A percentile compares a stretch with the other conserved stretches of the same genome.
Evolutionary conservation across 371 early-diverging fungal genomes (phyloP).

Genomic region (Syncephalastrum racemosum): DNA sequence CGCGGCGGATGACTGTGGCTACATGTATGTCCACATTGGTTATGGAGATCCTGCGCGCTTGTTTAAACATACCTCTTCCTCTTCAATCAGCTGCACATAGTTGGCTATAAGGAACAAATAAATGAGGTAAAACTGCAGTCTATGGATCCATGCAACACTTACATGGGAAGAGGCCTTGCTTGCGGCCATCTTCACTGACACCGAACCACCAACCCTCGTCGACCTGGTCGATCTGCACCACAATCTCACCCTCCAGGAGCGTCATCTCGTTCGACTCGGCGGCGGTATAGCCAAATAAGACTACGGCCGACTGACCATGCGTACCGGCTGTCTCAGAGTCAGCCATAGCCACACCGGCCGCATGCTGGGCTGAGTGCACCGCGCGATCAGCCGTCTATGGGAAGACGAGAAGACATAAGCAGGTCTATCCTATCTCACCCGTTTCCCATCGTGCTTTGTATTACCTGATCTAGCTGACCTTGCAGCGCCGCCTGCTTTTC

Average conservation of each 20-base stretch:
- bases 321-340: background rate
- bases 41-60: background rate
- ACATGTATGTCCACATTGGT: no score
- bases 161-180: conserved; percentile 86
- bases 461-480: conserved; percentile 15
- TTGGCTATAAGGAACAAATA: conserved; percentile 44
- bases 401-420: background rate
- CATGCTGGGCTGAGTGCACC: conserved; percentile 27
- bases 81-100: conserved; percentile 71
- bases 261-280: conserved; percentile 86
- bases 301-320: conserved; percentile 55
- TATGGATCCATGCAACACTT: conserved; percentile 13
- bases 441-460: background rate
- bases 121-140: background rate
- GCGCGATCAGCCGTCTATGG: conserved; percentile 36
- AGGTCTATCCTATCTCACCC: background rate
- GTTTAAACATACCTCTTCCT: conserved; percentile 20
- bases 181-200: conserved; percentile 69
- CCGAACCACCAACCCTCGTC: conserved; percentile 95
- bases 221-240: conserved; percentile 67
- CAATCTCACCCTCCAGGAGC: conserved; percentile 79
- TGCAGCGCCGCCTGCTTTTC: conserved; percentile 13
- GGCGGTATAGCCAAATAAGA: conserved; percentile 75
- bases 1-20: conserved; percentile 9
- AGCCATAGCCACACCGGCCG: conserved; percentile 29